phyloP scores from a whole-genome alignment of 345 rosid species.

The Eucalyptus coolabah region DNA sequence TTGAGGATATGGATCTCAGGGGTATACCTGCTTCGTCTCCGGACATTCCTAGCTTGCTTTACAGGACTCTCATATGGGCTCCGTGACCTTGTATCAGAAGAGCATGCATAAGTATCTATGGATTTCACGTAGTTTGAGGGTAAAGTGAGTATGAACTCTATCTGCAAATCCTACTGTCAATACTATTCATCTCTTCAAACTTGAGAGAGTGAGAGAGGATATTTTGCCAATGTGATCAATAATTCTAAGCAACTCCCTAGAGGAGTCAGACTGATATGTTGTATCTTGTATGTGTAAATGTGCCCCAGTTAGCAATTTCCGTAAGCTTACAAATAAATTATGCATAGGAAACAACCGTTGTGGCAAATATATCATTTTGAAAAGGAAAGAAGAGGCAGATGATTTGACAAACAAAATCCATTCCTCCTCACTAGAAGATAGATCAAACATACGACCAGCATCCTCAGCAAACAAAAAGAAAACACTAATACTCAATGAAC shows the following conservation, averaged over 20 bases:
- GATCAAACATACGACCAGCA: neutral
- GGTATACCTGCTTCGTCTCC: neutral
- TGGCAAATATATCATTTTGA: neutral
- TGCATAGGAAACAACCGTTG: neutral
- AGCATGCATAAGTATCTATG: neutral
- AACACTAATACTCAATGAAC: neutral
- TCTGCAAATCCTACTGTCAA: neutral
- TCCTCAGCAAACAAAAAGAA: neutral
- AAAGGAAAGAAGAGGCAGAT: neutral
- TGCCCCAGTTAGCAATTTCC: neutral
- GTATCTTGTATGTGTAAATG: neutral
- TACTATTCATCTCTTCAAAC: neutral
- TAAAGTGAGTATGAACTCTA: neutral
- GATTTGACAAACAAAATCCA: neutral
- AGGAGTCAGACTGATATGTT: neutral
- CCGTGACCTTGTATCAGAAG: neutral
- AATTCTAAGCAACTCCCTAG: neutral
- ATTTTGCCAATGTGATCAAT: neutral
- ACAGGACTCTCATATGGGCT: neutral
- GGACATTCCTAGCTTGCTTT: neutral
- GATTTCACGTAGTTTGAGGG: neutral
- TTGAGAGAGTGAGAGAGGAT: neutral
- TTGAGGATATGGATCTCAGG: neutral
- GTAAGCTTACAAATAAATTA: neutral
- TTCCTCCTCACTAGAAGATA: neutral